These are phyloP conservation scores for Phanerochaete carnosa DNA, from an alignment of 768 basidiomycete species.

Conservation along the genomic window DNA sequence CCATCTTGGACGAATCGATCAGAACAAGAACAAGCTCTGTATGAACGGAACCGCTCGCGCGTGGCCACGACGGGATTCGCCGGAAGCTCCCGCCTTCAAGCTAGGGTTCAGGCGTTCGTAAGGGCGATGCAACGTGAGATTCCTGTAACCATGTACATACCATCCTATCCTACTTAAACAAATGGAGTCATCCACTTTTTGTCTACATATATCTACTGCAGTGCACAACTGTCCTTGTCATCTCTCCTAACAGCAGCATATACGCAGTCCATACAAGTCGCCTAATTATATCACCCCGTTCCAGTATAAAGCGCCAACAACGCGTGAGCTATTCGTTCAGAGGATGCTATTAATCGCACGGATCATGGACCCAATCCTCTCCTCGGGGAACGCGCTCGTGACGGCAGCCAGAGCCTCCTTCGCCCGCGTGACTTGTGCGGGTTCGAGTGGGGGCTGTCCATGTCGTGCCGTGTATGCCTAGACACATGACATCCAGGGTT, in stretches of 20 bases:
- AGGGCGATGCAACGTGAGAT: not conserved
- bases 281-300: not conserved
- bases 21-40: not conserved
- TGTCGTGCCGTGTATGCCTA: slow-evolving; percentile 50
- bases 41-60: not conserved
- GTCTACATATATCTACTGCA: not conserved
- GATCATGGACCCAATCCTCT: slow-evolving; percentile 49
- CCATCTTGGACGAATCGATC: slow-evolving; percentile 44
- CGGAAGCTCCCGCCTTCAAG: not conserved
- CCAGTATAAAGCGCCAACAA: not conserved
- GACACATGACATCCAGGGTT: not conserved
- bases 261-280: not conserved
- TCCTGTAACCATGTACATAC: not conserved
- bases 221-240: not conserved
- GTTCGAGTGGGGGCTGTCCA: slow-evolving; percentile 32
- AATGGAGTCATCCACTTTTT: not conserved
- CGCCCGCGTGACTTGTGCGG: slow-evolving; percentile 39
- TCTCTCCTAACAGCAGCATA: not conserved
- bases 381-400: slow-evolving; percentile 51
- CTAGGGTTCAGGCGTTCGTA: not conserved
- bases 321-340: slow-evolving; percentile 17
- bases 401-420: slow-evolving; percentile 37
- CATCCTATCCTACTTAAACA: not conserved
- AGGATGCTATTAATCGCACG: slow-evolving; percentile 46
- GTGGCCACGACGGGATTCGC: not conserved